These are phyloP conservation scores for Umbelopsis sp. DNA, from an alignment of 371 early-diverging fungal species.

Conservation along the genomic window DNA sequence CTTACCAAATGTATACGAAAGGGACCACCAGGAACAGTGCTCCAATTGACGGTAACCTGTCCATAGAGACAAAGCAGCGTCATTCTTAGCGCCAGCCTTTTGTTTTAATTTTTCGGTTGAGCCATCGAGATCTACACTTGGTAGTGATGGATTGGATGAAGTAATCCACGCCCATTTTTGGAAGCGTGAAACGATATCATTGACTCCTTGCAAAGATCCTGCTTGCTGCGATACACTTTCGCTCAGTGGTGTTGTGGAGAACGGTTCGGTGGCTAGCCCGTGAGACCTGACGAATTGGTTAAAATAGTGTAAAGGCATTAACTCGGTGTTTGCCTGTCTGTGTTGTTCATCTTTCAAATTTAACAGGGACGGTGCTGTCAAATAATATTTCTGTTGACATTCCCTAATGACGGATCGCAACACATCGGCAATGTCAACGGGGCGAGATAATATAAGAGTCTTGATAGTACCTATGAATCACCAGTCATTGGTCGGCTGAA, in stretches of 20 bases:
- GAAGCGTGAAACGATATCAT: not conserved
- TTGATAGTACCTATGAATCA: constrained; percentile 35
- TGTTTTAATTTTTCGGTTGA: not conserved
- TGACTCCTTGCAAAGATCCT: not conserved
- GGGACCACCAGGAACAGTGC: constrained; percentile 46
- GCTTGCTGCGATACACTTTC: constrained; percentile 1
- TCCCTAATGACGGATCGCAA: constrained; percentile 35
- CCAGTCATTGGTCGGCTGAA: not conserved
- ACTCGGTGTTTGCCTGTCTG: not conserved
- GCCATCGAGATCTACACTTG: not conserved
- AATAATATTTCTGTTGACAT: constrained; percentile 36
- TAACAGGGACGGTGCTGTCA: constrained; percentile 24
- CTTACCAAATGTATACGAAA: constrained; percentile 46
- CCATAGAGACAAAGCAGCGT: constrained; percentile 27
- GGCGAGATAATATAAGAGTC: constrained; percentile 31
- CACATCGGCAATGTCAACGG: constrained; percentile 31
- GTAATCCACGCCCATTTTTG: not conserved
- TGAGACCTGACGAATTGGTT: not conserved
- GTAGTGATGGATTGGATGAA: constrained; percentile 7
- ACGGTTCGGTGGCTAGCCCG: not conserved
- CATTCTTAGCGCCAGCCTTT: not conserved
- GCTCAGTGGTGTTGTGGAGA: not conserved
- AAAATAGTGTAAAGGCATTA: constrained; percentile 11
- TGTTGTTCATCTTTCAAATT: not conserved
- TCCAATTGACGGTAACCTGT: constrained; percentile 41